Evolutionary conservation across 2,329 filamentous ascomycete genomes (phyloP), one percentile per base, ranked within the genome.

Genomic region (Colletotrichum sp.): DNA sequence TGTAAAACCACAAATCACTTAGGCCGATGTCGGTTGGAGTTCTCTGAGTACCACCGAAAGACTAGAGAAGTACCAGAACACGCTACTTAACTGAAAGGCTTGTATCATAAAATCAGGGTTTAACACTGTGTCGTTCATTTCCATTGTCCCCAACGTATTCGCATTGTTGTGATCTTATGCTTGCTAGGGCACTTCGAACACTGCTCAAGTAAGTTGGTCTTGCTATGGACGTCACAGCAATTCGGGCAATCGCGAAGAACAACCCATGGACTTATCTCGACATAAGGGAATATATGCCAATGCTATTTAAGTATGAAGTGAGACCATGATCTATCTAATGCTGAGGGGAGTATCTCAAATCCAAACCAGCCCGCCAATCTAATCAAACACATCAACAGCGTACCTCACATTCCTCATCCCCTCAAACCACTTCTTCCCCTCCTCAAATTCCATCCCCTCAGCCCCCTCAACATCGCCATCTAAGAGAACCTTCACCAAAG

Each of bases 351-450:
- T 52, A 52, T 52, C 44, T 52, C n/a, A 21, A 52, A 21, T 7
- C 44, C n/a, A 52, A 36, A 60, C 32, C 12, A 24, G 3, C 6
- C 12, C 7, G 21, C 26, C 30, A 15, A 21, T 24, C 39, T 55
- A 91, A 78, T 91, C 89, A 85, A 93, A 93, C 16, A 93, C 91
- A 84, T 93, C 91, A 5, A 88, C 90, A 18, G 90, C 89, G 78
- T 90, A 93, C 30, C 91, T 84, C 82, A 89, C 88, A 72, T 92
- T 92, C 75, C 87, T 82, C 68, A 88, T 79, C 34, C 83, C 84
- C 39, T 90, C 87, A 79, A 90, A 89, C 88, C 88, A 90, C 72
- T 82, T 83, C 70, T 82, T 80, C 1, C 86, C 85, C 71, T 84
- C 83, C 71, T 88, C 86, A 34, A 87, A 83, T 2, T 80, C 83